Base-by-base conservation (phyloP, 75 land plant species). In the Selaginella moellendorffii region DNA sequence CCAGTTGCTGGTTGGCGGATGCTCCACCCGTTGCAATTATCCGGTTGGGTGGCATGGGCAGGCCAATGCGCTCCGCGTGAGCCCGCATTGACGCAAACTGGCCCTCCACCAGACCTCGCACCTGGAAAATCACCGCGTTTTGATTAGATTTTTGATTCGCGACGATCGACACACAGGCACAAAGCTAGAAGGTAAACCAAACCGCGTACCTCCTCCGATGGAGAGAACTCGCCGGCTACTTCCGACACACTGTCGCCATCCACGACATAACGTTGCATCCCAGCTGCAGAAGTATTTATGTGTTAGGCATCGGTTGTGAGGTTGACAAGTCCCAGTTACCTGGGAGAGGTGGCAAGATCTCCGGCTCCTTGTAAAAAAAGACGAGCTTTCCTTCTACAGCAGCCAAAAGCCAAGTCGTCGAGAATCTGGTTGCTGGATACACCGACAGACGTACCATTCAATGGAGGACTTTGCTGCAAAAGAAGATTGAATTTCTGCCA, bases 1-100 rank as follows among this genome's bases (percentile, higher is more conserved):
- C 80, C 64, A 95, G 75, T 62, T 71, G 72, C 2, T 62, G 46
- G 74, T 95, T 95, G 69, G 97, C 81, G 19, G 99, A 95, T 66
- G 81, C 97, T 20, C 99, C 99, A 31, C 99, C 99, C 65, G 99
- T 95, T 21, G 91, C 99, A 62, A 95, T 86, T 26, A 95, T 73
- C 23, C 99, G 73, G 66, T 82, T 82, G 2, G 99, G 99, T 54
- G 96, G 86, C 68, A 74, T 71, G 25, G 99, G 97, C 99, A 95
- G 80, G 24, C 99, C 97, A 63, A 82, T 75, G 63, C 81, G 78
- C 76, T 84, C 84, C 0, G 79, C 54, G 65, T 93, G 96, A 53
- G 79, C 85, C 54, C 98, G 76, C 90, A 89, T 95, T 5, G 96
- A 83, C 1, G 89, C 75, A 30, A 95, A 80, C 27, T 95, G 99